These are phyloP conservation scores for Leishmania turanica DNA, from an alignment of 208 protist species.

Conservation along the genomic window DNA sequence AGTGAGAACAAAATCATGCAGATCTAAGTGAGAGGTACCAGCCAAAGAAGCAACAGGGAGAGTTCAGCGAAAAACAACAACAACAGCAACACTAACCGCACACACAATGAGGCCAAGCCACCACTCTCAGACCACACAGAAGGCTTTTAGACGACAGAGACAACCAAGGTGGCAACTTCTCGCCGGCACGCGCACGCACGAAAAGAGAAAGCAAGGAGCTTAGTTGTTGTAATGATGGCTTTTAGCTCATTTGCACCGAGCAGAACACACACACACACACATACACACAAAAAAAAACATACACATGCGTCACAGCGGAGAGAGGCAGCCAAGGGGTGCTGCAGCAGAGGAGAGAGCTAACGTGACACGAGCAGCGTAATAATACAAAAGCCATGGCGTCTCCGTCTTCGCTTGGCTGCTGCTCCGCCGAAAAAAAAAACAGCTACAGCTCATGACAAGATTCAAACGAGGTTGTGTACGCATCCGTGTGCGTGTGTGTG, in stretches of 20 bases:
- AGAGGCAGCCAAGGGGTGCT: background rate
- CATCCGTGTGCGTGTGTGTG: background rate
- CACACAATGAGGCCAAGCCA: too few relatives aligned
- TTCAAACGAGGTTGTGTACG: background rate
- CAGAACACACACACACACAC: background rate
- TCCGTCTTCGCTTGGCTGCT: background rate
- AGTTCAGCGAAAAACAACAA: background rate
- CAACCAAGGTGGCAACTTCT: too few relatives aligned
- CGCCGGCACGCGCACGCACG: too few relatives aligned
- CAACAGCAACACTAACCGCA: too few relatives aligned
- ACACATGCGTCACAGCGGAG: background rate
- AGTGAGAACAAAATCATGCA: background rate
- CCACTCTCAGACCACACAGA: too few relatives aligned
- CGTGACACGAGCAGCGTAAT: background rate
- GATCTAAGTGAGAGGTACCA: background rate
- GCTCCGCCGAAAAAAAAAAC: background rate
- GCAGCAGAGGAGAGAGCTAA: background rate
- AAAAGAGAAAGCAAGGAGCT: too few relatives aligned
- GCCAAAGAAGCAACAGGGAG: too few relatives aligned
- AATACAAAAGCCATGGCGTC: background rate
- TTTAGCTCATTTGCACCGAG: background rate
- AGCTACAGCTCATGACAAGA: background rate
- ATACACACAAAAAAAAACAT: background rate
- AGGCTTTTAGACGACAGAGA: too few relatives aligned
- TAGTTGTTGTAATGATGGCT: accelerated